Conservation (phyloP, 305 asterid genomes). For the Fraxinus velutina region DNA sequence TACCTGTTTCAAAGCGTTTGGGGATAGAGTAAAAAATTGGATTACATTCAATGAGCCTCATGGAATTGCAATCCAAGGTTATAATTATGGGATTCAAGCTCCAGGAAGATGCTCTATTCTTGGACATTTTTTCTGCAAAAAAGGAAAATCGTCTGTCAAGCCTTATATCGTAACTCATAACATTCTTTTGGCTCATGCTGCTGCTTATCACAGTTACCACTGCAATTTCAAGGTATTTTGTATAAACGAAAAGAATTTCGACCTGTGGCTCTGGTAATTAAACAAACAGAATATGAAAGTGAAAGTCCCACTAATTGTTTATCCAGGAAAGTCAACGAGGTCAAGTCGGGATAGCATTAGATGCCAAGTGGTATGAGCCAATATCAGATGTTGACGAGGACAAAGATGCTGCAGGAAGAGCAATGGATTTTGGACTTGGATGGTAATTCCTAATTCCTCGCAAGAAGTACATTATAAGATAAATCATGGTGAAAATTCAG, state of each 20-base stretch:
- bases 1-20: constrained; percentile 70
- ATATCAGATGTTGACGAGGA: constrained; percentile 53
- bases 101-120: constrained; percentile 82
- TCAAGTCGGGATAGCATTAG: constrained; percentile 60
- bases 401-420: constrained; percentile 62
- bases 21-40: constrained; percentile 80
- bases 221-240: constrained; percentile 56
- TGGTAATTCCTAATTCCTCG: constrained; percentile 43
- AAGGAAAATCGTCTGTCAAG: constrained; percentile 64
- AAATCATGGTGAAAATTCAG: constrained; percentile 1
- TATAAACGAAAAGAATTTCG: background rate
- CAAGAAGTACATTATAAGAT: background rate
- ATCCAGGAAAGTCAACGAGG: constrained; percentile 63
- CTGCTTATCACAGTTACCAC: constrained; percentile 57
- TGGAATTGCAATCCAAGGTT: constrained; percentile 72
- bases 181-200: constrained; percentile 69
- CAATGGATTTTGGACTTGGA: constrained; percentile 73
- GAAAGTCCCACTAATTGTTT: background rate
- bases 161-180: constrained; percentile 75
- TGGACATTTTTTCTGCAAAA: constrained; percentile 57
- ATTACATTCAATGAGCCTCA: constrained; percentile 86
- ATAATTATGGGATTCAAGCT: constrained; percentile 74
- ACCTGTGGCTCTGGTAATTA: background rate
- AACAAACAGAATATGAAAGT: background rate
- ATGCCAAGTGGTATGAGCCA: constrained; percentile 77